Conservation (phyloP, 2,329 filamentous ascomycete genomes). For the Kalmusia sp. region DNA sequence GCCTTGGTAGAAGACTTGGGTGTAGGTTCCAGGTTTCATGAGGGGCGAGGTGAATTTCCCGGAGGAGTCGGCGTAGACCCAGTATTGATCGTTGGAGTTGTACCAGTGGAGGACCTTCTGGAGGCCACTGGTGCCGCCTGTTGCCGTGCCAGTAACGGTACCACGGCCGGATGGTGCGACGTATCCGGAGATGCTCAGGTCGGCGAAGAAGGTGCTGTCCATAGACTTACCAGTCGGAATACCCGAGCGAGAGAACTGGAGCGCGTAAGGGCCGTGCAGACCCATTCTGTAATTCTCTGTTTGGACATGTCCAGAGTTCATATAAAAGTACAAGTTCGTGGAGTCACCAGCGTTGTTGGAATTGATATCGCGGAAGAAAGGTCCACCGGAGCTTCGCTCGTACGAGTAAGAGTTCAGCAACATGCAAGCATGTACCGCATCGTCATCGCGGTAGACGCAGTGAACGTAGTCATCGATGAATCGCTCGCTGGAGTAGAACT, state of each 20-base stretch:
- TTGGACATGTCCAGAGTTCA: conserved; percentile 67
- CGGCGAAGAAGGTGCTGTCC: conserved; percentile 66
- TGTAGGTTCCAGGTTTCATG: conserved; percentile 74
- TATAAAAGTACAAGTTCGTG: conserved; percentile 70
- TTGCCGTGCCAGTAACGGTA: conserved; percentile 66
- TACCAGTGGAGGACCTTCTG: conserved; percentile 70
- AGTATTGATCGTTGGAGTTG: conserved; percentile 70
- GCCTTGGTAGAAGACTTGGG: conserved; percentile 69
- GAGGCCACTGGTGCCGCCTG: conserved; percentile 60
- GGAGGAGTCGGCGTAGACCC: conserved; percentile 62
- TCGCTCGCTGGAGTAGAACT: conserved; percentile 73
- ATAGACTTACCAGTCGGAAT: conserved; percentile 55
- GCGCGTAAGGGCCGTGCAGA: conserved; percentile 70
- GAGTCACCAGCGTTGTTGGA: conserved; percentile 67
- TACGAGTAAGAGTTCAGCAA: conserved; percentile 62
- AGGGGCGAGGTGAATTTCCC: conserved; percentile 68
- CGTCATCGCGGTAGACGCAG: conserved; percentile 62
- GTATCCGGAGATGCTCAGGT: conserved; percentile 65
- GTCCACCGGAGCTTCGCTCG: conserved; percentile 70
- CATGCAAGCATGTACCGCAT: conserved; percentile 66
- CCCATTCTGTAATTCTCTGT: conserved; percentile 69
- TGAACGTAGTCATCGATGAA: conserved; percentile 73
- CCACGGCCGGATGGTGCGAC: conserved; percentile 64
- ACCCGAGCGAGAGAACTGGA: conserved; percentile 66
- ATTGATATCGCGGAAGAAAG: conserved; percentile 69